These are phyloP conservation scores for Xylaria acuta DNA, from an alignment of 495 filamentous ascomycete genomes.

Conservation along the genomic window DNA sequence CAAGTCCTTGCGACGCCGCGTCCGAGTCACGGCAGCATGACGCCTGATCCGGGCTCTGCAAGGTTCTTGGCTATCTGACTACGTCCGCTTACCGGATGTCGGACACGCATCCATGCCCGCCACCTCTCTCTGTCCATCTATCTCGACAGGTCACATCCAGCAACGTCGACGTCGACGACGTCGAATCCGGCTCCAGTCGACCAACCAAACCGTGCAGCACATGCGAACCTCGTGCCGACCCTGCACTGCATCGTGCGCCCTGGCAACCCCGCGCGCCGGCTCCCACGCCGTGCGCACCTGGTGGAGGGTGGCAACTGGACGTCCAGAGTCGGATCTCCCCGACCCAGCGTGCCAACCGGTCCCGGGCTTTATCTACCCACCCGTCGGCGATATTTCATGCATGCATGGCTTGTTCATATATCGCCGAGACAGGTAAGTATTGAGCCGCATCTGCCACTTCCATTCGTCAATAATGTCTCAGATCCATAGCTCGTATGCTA, in stretches of 20 bases:
- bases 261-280: background rate
- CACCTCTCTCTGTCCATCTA: background rate
- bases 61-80: constrained; percentile 6
- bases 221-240: background rate
- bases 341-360: background rate
- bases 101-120: background rate
- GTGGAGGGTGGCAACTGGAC: constrained; percentile 24
- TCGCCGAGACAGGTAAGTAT: background rate
- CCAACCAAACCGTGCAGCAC: background rate
- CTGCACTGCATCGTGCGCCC: background rate
- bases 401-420: constrained; percentile 4
- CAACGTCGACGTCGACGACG: background rate
- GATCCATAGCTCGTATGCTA: background rate
- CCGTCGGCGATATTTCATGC: background rate
- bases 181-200: background rate
- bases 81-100: constrained; percentile 23
- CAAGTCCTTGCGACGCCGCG: constrained; percentile 41
- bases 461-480: background rate
- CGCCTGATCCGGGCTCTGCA: background rate
- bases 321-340: background rate
- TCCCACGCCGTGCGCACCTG: background rate
- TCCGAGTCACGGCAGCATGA: background rate
- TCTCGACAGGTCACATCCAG: background rate
- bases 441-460: constrained; percentile 19
- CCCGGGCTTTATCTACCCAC: background rate